Evolutionary conservation across 176 grass and related monocot genomes (phyloP).

Genomic region (Avena eriantha): DNA sequence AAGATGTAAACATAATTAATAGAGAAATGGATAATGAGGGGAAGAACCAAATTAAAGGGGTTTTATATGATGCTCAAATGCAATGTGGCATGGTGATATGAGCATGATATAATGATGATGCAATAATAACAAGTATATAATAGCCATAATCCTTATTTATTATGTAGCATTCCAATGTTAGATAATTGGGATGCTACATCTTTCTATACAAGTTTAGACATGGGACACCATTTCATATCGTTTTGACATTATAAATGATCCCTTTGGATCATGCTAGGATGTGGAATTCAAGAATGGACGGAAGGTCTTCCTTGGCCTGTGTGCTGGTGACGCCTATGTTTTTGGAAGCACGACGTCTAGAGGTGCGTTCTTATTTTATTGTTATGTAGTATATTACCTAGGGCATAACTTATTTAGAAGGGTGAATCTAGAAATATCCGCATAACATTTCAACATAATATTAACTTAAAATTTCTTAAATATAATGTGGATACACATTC

Average conservation of each 20-base stretch:
- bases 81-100: too few species aligned
- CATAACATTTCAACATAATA: neutral
- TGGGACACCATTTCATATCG: too few species aligned
- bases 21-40: too few species aligned
- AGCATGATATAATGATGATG: too few species aligned
- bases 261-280: neutral
- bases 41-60: too few species aligned
- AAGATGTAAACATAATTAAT: too few species aligned
- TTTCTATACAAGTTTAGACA: too few species aligned
- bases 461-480: neutral
- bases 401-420: neutral
- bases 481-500: neutral
- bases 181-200: too few species aligned
- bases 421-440: neutral
- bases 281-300: neutral
- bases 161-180: too few species aligned
- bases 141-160: too few species aligned
- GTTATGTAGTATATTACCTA: neutral
- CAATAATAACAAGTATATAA: too few species aligned
- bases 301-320: neutral
- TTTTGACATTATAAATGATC: neutral
- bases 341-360: neutral
- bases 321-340: neutral
- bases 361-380: conserved; percentile 1
- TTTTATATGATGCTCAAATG: too few species aligned